A percentile compares a stretch with the other conserved stretches of the same genome.
Conservation (phyloP, 2,329 filamentous ascomycete genomes). For the Trichoderma oligosporum region DNA sequence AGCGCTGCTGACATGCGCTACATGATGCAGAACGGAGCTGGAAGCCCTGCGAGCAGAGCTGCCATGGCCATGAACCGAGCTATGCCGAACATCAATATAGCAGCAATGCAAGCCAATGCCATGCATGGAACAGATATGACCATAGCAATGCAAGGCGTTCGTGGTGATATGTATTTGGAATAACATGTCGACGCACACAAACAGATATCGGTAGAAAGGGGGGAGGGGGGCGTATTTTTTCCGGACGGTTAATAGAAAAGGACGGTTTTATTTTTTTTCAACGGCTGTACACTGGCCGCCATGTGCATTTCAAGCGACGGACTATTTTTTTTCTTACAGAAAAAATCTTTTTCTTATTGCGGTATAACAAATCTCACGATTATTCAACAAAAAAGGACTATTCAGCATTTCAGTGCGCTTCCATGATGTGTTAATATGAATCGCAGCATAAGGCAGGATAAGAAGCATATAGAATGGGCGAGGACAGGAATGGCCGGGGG, state of each 20-base stretch:
- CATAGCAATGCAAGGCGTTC: constrained; percentile 45
- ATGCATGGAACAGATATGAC: constrained; percentile 43
- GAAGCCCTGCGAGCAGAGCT: constrained; percentile 35
- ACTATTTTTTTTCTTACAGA: not conserved
- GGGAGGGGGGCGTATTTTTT: no score
- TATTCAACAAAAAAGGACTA: constrained; percentile 23
- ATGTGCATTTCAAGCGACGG: constrained; percentile 9
- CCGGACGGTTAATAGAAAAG: constrained; percentile 7
- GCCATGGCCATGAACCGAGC: constrained; percentile 42
- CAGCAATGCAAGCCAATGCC: constrained; percentile 38
- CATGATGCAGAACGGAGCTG: constrained; percentile 41
- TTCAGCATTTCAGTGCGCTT: constrained; percentile 23
- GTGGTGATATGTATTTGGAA: constrained; percentile 51
- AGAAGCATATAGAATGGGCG: constrained; percentile 3
- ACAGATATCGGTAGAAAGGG: not conserved
- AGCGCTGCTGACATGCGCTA: constrained; percentile 38
- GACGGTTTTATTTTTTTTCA: not conserved
- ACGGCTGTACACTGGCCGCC: not conserved
- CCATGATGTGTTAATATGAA: constrained; percentile 35
- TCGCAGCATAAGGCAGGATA: constrained; percentile 17
- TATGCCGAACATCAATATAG: constrained; percentile 45
- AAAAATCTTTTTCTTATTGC: not conserved
- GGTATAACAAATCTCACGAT: constrained; percentile 29
- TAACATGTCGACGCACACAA: constrained; percentile 28
- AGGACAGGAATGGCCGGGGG: not conserved